Evolutionary conservation across 108 stramenopile species (phyloP).

Genomic region (Hondaea fermentalgiana): DNA sequence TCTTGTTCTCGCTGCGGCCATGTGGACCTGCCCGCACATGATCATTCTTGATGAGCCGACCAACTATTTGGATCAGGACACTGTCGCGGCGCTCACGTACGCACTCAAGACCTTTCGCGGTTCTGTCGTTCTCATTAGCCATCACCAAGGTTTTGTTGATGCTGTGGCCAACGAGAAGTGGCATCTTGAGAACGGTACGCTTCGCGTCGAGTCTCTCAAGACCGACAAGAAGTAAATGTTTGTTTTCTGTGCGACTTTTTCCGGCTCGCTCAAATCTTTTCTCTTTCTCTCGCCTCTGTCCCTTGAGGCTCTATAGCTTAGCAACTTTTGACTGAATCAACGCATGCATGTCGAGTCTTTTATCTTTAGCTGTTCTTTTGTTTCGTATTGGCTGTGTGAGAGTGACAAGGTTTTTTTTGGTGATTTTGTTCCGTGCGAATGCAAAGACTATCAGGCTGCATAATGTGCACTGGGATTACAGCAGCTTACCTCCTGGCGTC

Average conservation of each 20-base stretch:
- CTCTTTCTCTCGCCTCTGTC: too few species aligned
- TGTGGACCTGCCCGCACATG: conserved; percentile 53
- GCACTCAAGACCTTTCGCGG: neutral
- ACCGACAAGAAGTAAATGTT: neutral
- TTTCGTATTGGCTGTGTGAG: too few species aligned
- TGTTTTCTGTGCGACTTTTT: neutral
- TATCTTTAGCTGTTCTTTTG: too few species aligned
- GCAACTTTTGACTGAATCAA: too few species aligned
- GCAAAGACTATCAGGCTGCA: too few species aligned
- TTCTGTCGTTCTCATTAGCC: neutral
- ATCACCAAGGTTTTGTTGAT: neutral
- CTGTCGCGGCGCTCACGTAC: conserved; percentile 33
- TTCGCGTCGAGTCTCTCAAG: neutral
- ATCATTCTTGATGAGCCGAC: conserved; percentile 55
- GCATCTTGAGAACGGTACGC: neutral
- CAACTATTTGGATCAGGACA: conserved; percentile 52
- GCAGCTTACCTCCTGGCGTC: too few species aligned
- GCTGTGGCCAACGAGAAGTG: neutral
- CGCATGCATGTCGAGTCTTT: too few species aligned
- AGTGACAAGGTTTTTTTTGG: too few species aligned
- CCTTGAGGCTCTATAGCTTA: too few species aligned
- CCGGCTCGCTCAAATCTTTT: neutral
- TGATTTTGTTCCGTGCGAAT: too few species aligned
- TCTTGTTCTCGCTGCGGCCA: conserved; percentile 45
- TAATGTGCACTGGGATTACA: too few species aligned